phyloP scores from a whole-genome alignment of 2,329 filamentous ascomycete species.

The Exophiala lecanii-corni region DNA sequence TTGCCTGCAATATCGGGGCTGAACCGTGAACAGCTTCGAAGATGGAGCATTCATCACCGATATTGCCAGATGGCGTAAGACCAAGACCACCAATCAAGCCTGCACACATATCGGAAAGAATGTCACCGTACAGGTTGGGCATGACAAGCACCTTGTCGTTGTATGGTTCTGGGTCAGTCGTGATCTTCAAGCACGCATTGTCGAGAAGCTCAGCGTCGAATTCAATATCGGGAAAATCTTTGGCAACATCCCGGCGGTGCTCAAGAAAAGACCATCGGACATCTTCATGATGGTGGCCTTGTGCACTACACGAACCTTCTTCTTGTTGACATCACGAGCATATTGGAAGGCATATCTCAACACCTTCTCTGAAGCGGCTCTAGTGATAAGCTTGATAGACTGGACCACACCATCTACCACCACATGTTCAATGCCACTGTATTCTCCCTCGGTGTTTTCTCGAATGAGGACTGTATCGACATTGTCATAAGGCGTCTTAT shows the following conservation, averaged over 20 bases:
- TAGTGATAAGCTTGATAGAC: slow-evolving; percentile 98
- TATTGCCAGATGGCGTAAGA: slow-evolving; percentile 96
- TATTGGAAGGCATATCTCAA: slow-evolving; percentile 98
- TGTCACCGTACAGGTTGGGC: slow-evolving; percentile 99
- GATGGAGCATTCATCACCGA: slow-evolving; percentile 99
- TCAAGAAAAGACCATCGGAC: slow-evolving; percentile 94
- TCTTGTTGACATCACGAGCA: slow-evolving; percentile 85
- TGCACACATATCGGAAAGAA: slow-evolving; percentile 99
- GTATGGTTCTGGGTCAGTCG: slow-evolving; percentile 92
- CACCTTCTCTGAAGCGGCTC: slow-evolving; percentile 88
- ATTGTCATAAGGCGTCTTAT: slow-evolving; percentile 96
- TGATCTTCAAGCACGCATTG: slow-evolving; percentile 99
- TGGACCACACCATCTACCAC: slow-evolving; percentile 97
- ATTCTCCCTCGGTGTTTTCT: slow-evolving; percentile 99
- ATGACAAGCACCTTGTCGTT: slow-evolving; percentile 78
- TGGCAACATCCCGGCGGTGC: slow-evolving; percentile 76
- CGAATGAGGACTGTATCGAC: slow-evolving; percentile 97
- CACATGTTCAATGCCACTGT: slow-evolving; percentile 97
- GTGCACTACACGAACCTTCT: slow-evolving; percentile 84
- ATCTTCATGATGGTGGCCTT: slow-evolving; percentile 99
- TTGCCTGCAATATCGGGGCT: slow-evolving; percentile 93
- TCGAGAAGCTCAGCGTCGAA: slow-evolving; percentile 98
- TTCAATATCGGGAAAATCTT: slow-evolving; percentile 93
- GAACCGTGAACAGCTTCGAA: slow-evolving; percentile 99
- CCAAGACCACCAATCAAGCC: slow-evolving; percentile 97